Base-by-base conservation (phyloP, 2,329 filamentous ascomycete genomes). In the Aureobasidium sp. region DNA sequence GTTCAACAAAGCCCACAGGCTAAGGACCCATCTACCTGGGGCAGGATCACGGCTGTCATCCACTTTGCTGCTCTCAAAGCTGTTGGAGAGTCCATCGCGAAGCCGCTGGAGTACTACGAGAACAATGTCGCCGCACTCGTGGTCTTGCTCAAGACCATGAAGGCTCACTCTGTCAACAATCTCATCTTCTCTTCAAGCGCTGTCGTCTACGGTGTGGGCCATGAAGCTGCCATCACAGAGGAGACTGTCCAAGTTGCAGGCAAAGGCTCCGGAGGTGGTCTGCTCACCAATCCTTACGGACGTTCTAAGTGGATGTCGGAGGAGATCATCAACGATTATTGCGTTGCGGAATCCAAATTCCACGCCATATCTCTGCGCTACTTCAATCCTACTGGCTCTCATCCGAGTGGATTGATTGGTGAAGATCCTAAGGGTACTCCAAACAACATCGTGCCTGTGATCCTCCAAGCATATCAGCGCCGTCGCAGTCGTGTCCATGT, bases 1-100 rank as follows among this genome's bases (percentile, higher is more conserved):
- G 42, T 33, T 33, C 48, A 65, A 15, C 42, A 45, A 13, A 56
- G 51, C 73, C 70, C 50, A 6, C 71, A 69, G 3, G 58, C 67
- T 36, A 73, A 75, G 20, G 71, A 74, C n/a, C 50, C 68, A 11
- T 69, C 73, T 18, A 74, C 79, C 23, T 75, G 76, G 61, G 88
- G 87, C 3, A 82, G 79, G 36, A 89, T 91, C 67, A 79, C 80
- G 0, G 89, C 88, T 1, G 88, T 91, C n/a, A 90, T 92, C 66
- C 90, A 92, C 72, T 91, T 91, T 69, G 90, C 90, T 18, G 90
- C 90, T 1, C 87, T 87, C 80, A 91, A 91, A 74, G 88, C 89
- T 2, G 88, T 91, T 0, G 84, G 85, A 31, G 89, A 92, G 70
- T 90, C 87, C 50, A 90, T 91, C 67, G 76, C 78, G 31, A 79